Percentiles rank a stretch among this genome's conserved stretches.
Evolutionary conservation across 1,284 basidiomycete genomes (phyloP).

Genomic region (Porogramme epimiltina): DNA sequence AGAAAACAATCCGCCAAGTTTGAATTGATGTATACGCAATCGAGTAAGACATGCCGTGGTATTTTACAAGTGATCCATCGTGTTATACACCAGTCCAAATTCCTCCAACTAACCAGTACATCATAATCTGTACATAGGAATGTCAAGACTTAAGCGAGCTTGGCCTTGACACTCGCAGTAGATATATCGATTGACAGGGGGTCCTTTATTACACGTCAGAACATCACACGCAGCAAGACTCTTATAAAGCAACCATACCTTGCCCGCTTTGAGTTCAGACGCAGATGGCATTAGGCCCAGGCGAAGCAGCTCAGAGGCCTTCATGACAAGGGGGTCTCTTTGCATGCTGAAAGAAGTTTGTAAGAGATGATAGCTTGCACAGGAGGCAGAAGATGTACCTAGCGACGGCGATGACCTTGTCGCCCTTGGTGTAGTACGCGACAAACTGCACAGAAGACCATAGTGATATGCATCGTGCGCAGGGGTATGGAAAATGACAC

Average conservation of each 20-base stretch:
- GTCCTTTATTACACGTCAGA: conserved; percentile 20
- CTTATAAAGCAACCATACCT: conserved; percentile 37
- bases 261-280: conserved; percentile 70
- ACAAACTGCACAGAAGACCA: conserved; percentile 58
- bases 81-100: too few relatives aligned
- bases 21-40: too few relatives aligned
- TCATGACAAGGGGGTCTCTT: conserved; percentile 80
- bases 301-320: conserved; percentile 81
- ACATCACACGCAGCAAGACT: neutral
- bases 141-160: conserved; percentile 18
- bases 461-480: neutral
- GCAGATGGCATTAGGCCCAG: conserved; percentile 82
- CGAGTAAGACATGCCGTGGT: too few relatives aligned
- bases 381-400: conserved; percentile 41
- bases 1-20: too few relatives aligned
- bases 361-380: neutral
- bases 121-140: too few relatives aligned
- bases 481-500: conserved; percentile 6
- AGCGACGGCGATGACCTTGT: conserved; percentile 81
- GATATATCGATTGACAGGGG: conserved; percentile 30
- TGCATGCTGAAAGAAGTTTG: conserved; percentile 59
- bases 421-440: conserved; percentile 82
- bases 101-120: too few relatives aligned
- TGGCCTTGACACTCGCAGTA: conserved; percentile 27
- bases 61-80: too few relatives aligned